Conservation (phyloP, 164 flowering plant species). For the Buxus sempervirens region DNA sequence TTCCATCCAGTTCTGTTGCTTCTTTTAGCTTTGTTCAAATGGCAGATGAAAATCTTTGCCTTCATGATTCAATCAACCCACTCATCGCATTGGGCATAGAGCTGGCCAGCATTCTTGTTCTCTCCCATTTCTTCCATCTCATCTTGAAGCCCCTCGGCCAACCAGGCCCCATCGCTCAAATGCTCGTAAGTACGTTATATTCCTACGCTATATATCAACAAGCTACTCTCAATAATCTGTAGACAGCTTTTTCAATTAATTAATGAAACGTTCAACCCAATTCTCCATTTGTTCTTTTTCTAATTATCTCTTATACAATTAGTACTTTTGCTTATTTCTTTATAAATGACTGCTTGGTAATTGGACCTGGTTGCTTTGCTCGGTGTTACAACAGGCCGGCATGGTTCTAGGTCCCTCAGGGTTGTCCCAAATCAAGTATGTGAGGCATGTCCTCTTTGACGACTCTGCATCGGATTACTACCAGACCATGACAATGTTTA, state of each 20-base stretch:
- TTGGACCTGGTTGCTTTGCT: neutral
- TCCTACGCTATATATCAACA: neutral
- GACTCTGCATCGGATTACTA: constrained; percentile 28
- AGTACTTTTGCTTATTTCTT: too few relatives aligned
- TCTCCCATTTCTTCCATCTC: constrained; percentile 53
- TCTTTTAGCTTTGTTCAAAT: neutral
- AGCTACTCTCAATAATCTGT: neutral
- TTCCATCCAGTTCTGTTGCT: neutral
- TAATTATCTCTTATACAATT: too few relatives aligned
- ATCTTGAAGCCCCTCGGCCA: constrained; percentile 53
- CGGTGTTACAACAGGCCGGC: constrained; percentile 47
- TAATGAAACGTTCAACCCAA: too few relatives aligned
- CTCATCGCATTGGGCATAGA: constrained; percentile 36
- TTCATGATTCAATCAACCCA: constrained; percentile 30
- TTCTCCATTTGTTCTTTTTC: too few relatives aligned
- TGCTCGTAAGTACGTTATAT: constrained; percentile 48
- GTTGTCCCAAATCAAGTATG: constrained; percentile 23
- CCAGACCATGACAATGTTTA: constrained; percentile 23
- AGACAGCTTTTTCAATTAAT: too few relatives aligned
- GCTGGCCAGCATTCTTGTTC: constrained; percentile 42
- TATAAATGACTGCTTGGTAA: neutral
- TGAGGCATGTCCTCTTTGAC: constrained; percentile 26
- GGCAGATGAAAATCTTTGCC: neutral
- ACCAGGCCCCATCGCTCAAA: constrained; percentile 59
- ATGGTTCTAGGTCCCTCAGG: constrained; percentile 53